These are phyloP conservation scores for Cyberlindnera mrakii DNA, from an alignment of 805 yeast species.

Conservation along the genomic window DNA sequence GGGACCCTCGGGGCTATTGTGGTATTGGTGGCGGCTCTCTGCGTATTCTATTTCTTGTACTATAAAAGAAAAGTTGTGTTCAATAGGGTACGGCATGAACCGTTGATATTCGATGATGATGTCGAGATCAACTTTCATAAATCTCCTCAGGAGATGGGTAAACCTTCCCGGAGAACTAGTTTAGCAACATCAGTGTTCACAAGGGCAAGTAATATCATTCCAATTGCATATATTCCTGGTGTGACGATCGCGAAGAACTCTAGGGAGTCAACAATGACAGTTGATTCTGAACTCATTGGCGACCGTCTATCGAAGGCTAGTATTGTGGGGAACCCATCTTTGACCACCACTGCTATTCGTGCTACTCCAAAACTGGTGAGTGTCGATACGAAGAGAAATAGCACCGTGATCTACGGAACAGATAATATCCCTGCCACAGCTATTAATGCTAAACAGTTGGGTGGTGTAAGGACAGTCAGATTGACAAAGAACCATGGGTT, in stretches of 20 bases:
- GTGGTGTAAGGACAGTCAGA: conserved; percentile 21
- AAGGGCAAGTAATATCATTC: conserved; percentile 81
- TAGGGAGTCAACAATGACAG: conserved; percentile 27
- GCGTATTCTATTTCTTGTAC: conserved; percentile 38
- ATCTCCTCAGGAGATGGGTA: conserved; percentile 23
- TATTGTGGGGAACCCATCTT: conserved; percentile 33
- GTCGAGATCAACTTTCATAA: conserved; percentile 24
- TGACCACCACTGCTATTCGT: conserved; percentile 63
- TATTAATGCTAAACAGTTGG: conserved; percentile 18
- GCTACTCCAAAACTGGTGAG: conserved; percentile 70
- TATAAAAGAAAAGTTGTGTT: conserved; percentile 28
- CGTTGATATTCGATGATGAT: conserved; percentile 23
- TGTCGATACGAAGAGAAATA: conserved; percentile 20
- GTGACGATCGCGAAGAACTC: conserved; percentile 47
- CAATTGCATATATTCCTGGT: conserved; percentile 92
- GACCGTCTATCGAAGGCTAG: conserved; percentile 37
- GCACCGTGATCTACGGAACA: background rate
- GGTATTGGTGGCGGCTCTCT: conserved; percentile 36
- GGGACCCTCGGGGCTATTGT: conserved; percentile 64
- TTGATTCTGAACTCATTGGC: conserved; percentile 23
- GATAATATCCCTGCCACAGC: conserved; percentile 22
- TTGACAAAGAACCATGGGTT: conserved; percentile 8
- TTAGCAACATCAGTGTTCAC: conserved; percentile 63
- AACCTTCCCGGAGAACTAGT: conserved; percentile 23
- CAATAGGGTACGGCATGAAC: conserved; percentile 25